Evolutionary conservation across 164 flowering plant genomes (phyloP).

Genomic region (Liriodendron chinense): DNA sequence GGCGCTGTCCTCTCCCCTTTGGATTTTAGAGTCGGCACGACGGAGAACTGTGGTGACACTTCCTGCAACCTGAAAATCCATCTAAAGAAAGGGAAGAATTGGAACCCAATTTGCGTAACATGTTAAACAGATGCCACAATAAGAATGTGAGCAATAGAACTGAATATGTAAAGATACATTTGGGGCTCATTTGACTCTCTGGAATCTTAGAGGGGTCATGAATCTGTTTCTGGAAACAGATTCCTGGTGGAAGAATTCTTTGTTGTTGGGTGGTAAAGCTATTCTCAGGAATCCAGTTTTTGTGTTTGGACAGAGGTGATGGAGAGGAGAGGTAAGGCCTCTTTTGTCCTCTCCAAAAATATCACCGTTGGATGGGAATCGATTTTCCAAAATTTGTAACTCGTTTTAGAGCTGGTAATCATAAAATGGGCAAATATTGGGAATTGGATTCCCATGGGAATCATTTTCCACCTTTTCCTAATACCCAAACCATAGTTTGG

Average conservation of each 20-base stretch:
- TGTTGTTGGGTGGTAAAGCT: too few species aligned
- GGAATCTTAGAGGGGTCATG: too few species aligned
- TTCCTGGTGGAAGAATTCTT: too few species aligned
- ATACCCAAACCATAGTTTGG: not conserved
- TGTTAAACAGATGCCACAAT: not conserved
- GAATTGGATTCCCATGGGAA: not conserved
- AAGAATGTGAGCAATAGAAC: not conserved
- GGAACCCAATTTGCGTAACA: not conserved
- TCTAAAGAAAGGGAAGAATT: slow-evolving; percentile 32
- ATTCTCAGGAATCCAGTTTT: too few species aligned
- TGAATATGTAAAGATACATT: too few species aligned
- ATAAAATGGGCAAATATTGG: not conserved
- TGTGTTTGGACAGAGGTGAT: too few species aligned
- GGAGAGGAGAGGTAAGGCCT: too few species aligned
- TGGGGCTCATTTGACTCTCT: too few species aligned
- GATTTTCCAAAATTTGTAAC: not conserved
- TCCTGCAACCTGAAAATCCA: slow-evolving; percentile 89
- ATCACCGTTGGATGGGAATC: not conserved
- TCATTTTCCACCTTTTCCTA: not conserved
- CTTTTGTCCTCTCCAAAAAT: too few species aligned
- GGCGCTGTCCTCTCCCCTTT: slow-evolving; percentile 43
- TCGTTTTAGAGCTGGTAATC: not conserved
- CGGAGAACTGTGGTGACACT: slow-evolving; percentile 67
- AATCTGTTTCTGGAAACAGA: too few species aligned
- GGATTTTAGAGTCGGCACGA: slow-evolving; percentile 67